Conservation (phyloP, 176 grass and related monocot genomes). For the Oryza longistaminata region DNA sequence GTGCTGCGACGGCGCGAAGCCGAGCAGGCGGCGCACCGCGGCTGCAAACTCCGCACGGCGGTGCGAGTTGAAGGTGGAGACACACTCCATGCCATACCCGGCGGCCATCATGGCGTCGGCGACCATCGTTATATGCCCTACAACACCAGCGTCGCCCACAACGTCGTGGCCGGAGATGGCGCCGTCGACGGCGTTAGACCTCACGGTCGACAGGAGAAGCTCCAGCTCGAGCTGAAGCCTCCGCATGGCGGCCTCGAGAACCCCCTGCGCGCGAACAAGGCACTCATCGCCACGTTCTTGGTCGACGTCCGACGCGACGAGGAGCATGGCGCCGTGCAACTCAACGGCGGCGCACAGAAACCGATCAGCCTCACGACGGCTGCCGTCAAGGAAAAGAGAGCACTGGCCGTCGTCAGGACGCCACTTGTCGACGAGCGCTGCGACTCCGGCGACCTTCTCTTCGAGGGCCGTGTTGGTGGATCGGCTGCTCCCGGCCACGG, state of each 20-base stretch:
- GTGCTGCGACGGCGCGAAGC: conserved; percentile 27
- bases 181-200: background rate
- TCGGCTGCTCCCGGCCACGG: too few species aligned
- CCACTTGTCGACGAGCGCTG: background rate
- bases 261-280: background rate
- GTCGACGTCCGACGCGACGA: background rate
- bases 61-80: conserved; percentile 52
- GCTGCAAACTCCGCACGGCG: background rate
- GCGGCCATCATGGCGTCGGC: conserved; percentile 64
- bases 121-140: background rate
- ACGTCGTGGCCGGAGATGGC: background rate
- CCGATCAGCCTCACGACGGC: background rate
- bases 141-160: background rate
- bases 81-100: conserved; percentile 75
- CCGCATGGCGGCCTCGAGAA: background rate
- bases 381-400: background rate
- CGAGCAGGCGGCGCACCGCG: conserved; percentile 48
- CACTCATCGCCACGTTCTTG: background rate
- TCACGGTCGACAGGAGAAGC: background rate
- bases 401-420: background rate
- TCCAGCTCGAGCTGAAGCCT: background rate
- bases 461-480: background rate
- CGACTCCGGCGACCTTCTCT: background rate
- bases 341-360: background rate
- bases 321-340: background rate